Base-by-base conservation (phyloP, 2,329 filamentous ascomycete species). In the Pseudogymnoascus sp. region DNA sequence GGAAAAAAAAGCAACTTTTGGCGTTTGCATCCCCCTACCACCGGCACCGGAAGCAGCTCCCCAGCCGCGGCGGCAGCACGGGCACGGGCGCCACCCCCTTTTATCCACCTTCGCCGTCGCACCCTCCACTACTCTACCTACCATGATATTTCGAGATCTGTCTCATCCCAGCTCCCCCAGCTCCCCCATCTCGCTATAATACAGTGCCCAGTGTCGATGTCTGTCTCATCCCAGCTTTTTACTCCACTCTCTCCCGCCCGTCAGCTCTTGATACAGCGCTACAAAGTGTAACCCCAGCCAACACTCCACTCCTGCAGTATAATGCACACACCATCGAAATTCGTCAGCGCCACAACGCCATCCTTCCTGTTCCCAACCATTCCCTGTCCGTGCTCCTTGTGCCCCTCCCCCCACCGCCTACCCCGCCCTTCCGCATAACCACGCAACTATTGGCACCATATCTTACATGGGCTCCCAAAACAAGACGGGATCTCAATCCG, bases 101-200 rank as follows among this genome's bases (percentile, higher is more conserved):
- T 45, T 26, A 45, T 45, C 39, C 39, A 45, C 39, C 39, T 45
- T 21, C 39, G 21, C 12, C 39, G 21, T 45, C 39, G 13, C 39
- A 45, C 39, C 7, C 39, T 45, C 39, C 39, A 26, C 39, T 26
- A 45, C 39, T 26, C 39, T 6, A 19, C 26, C 39, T 21, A 26
- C 39, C 15, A 45, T n/a, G 13, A 26, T 26, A 45, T 45, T 45
- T 45, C 15, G 39, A 45, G 39, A 21, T 8, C 21, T 45, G 39
- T 45, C 39, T 45, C 39, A 45, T 45, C 39, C 39, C 21, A 45
- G 39, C 39, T 45, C 10, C 39, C n/a, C n/a, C n/a, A n/a, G n/a
- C n/a, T n/a, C n/a, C n/a, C n/a, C 39, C 39, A n/a, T 21, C 39
- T 21, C 39, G 26, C 39, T 21, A 26, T 26, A 13, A 26, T 26